Percentiles rank a stretch among this genome's conserved stretches.
phyloP scores from a whole-genome alignment of 2,329 filamentous ascomycete species.

The Hymenoscyphus occultus region DNA sequence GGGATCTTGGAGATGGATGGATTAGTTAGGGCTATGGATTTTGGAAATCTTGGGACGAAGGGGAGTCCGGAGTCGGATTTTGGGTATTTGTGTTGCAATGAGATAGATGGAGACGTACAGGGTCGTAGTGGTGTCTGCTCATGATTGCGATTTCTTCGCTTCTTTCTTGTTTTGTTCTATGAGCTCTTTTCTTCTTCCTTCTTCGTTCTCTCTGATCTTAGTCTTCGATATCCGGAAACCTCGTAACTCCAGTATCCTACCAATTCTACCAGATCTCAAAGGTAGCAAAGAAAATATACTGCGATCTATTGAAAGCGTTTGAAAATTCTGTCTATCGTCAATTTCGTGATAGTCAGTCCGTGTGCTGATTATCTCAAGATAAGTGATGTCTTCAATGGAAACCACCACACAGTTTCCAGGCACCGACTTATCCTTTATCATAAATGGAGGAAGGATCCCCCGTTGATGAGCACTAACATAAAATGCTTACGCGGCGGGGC shows the following conservation, averaged over 20 bases:
- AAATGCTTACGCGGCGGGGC: constrained; percentile 2
- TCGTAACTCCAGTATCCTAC: neutral
- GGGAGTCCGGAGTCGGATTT: too few species aligned
- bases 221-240: neutral
- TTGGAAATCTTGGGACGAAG: neutral
- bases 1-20: constrained; percentile 21
- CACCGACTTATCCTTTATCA: neutral
- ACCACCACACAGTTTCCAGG: neutral
- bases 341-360: neutral
- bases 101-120: constrained; percentile 20
- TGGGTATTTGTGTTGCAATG: neutral
- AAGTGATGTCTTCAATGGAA: neutral
- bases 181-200: neutral
- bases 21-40: neutral
- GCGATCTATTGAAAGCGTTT: neutral
- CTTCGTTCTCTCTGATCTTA: neutral
- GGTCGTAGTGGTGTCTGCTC: constrained; percentile 30
- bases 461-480: neutral
- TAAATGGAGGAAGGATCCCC: neutral
- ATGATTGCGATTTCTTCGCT: constrained; percentile 17
- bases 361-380: neutral
- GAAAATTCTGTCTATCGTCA: neutral
- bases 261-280: neutral
- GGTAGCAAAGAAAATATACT: neutral
- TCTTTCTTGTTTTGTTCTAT: neutral